Evolutionary conservation across 2,329 filamentous ascomycete species (phyloP).

Genomic region (Cyphellophora attinorum): DNA sequence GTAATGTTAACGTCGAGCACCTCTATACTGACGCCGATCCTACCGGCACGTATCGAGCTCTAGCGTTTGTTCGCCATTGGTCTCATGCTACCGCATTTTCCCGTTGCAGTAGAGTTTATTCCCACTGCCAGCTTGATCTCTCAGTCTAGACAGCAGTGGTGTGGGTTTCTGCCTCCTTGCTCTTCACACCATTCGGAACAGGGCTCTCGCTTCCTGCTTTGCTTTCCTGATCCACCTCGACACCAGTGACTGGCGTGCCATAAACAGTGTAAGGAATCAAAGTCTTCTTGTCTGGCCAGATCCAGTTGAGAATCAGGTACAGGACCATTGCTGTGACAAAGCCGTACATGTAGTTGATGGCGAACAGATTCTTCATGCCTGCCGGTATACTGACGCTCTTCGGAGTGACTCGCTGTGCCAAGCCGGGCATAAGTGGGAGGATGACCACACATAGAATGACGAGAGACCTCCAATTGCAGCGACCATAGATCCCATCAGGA

Average conservation of each 20-base stretch:
- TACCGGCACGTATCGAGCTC: no score
- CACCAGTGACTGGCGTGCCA: not conserved
- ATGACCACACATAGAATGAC: constrained; percentile 48
- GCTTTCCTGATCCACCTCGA: not conserved
- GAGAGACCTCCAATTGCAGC: constrained; percentile 43
- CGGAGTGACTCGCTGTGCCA: constrained; percentile 26
- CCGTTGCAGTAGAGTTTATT: no score
- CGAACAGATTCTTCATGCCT: constrained; percentile 47
- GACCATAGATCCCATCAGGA: constrained; percentile 13
- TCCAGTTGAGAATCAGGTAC: constrained; percentile 1
- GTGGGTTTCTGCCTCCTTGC: not conserved
- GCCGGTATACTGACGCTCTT: constrained; percentile 18
- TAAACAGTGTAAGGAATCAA: not conserved
- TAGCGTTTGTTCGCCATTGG: no score
- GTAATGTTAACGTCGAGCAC: no score
- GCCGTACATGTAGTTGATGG: constrained; percentile 58
- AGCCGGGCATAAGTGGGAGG: constrained; percentile 47
- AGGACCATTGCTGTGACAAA: constrained; percentile 32
- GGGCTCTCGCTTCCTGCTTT: not conserved
- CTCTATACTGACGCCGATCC: no score
- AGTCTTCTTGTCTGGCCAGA: not conserved
- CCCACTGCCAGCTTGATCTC: no score
- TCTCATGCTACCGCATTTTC: no score
- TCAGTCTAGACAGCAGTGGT: not conserved
- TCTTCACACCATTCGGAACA: not conserved